Conservation (phyloP, 2,329 filamentous ascomycete genomes). For the Fusarium sp. region DNA sequence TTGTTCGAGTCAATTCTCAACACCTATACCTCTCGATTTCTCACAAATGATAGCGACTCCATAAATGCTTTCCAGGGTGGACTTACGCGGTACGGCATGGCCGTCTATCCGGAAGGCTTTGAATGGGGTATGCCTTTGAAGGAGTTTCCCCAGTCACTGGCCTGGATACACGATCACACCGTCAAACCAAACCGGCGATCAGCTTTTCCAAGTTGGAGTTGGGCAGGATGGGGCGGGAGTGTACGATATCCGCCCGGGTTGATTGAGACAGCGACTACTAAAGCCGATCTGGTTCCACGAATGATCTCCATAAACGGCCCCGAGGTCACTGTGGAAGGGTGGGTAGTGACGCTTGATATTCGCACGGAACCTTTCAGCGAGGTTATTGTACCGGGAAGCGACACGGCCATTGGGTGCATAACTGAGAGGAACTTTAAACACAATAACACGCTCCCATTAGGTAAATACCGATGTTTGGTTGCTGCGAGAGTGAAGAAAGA, state of each 20-base stretch:
- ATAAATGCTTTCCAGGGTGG: background rate
- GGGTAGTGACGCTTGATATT: background rate
- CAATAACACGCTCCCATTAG: background rate
- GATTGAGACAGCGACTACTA: background rate
- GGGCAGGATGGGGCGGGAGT: background rate
- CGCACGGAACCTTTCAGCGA: background rate
- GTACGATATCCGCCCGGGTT: background rate
- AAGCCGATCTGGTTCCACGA: background rate
- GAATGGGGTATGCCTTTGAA: slow-evolving; percentile 3
- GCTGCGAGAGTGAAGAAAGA: background rate
- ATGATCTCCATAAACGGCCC: background rate
- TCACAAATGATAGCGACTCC: slow-evolving; percentile 2
- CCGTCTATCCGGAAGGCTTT: background rate
- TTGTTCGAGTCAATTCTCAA: background rate
- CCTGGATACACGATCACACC: slow-evolving; percentile 2
- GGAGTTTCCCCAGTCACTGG: background rate
- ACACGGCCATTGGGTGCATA: background rate
- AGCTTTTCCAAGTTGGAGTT: background rate
- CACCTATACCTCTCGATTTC: background rate
- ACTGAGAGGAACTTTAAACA: slow-evolving; percentile 2
- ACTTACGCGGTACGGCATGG: background rate
- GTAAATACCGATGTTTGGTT: background rate
- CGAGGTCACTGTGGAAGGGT: background rate
- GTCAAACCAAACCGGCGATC: background rate
- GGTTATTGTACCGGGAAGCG: background rate